Evolutionary conservation across 306 rosid genomes (phyloP).

Genomic region (Adenanthera pavonina): DNA sequence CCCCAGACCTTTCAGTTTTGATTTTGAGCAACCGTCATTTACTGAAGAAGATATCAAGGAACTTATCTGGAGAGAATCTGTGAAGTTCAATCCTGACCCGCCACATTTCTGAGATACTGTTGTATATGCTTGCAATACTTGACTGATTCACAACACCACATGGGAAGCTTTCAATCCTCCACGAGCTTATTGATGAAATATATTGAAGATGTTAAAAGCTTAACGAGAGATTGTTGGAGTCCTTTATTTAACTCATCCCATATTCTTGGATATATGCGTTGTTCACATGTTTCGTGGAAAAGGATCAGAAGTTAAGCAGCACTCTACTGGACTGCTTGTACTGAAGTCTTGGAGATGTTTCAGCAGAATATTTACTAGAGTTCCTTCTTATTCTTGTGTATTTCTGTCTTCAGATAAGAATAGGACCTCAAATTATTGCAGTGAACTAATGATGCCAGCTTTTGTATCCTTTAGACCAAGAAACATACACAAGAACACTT

Average conservation of each 20-base stretch:
- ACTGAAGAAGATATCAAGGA: conserved; percentile 92
- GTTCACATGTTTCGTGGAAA: conserved; percentile 14
- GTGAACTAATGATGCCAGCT: conserved; percentile 7
- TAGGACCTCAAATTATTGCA: conserved; percentile 16
- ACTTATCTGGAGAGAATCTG: conserved; percentile 91
- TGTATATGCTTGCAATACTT: conserved; percentile 45
- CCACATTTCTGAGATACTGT: conserved; percentile 55
- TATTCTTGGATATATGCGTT: background rate
- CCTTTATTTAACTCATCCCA: conserved; percentile 16
- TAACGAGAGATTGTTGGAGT: conserved; percentile 20
- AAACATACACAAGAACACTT: background rate
- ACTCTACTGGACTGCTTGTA: background rate
- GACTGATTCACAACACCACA: conserved; percentile 31
- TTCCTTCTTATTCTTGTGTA: conserved; percentile 29
- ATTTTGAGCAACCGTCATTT: conserved; percentile 86
- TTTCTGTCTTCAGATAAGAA: conserved; percentile 14
- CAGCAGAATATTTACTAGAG: conserved; percentile 32
- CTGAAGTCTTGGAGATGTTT: background rate
- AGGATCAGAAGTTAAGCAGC: conserved; percentile 18
- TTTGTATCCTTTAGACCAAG: background rate
- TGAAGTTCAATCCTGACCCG: conserved; percentile 77
- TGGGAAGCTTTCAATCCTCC: conserved; percentile 28
- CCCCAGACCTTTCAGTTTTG: conserved; percentile 75
- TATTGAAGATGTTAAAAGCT: conserved; percentile 28
- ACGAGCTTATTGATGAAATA: background rate